Evolutionary conservation across 805 yeast genomes (phyloP).

Genomic region (Lipomyces orientalis): DNA sequence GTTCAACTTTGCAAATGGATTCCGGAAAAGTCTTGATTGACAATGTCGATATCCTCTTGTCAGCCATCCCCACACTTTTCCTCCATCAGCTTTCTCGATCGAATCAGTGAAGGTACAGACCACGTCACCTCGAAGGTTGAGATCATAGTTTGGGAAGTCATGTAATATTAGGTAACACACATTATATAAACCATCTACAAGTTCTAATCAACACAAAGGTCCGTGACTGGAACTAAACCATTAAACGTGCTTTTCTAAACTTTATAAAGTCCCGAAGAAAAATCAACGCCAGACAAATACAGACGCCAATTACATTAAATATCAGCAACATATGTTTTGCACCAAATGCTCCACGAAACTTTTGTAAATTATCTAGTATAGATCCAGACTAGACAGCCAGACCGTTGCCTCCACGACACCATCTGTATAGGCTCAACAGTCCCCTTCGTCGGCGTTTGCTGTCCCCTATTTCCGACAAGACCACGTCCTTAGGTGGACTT

Average conservation of each 20-base stretch:
- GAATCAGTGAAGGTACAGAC: too few species aligned
- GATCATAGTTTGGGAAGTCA: too few species aligned
- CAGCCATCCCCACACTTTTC: too few species aligned
- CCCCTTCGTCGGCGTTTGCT: slow-evolving; percentile 43
- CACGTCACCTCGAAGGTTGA: too few species aligned
- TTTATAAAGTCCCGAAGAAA: neutral
- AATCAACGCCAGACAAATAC: neutral
- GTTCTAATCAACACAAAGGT: neutral
- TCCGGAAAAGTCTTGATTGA: neutral
- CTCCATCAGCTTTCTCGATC: too few species aligned
- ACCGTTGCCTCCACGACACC: slow-evolving; percentile 49
- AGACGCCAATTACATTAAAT: slow-evolving; percentile 1
- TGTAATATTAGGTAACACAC: too few species aligned
- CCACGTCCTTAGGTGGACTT: slow-evolving; percentile 32
- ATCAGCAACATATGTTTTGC: neutral
- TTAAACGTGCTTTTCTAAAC: neutral
- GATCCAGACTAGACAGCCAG: slow-evolving; percentile 42
- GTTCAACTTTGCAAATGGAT: neutral
- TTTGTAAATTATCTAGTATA: neutral
- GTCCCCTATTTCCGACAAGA: slow-evolving; percentile 40
- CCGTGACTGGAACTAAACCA: too few species aligned
- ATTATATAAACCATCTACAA: neutral
- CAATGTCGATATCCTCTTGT: too few species aligned
- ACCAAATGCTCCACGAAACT: neutral
- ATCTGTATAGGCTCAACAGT: slow-evolving; percentile 46